Evolutionary conservation across 108 stramenopile genomes (phyloP).

Genomic region (Discostella pseudostelligera): DNA sequence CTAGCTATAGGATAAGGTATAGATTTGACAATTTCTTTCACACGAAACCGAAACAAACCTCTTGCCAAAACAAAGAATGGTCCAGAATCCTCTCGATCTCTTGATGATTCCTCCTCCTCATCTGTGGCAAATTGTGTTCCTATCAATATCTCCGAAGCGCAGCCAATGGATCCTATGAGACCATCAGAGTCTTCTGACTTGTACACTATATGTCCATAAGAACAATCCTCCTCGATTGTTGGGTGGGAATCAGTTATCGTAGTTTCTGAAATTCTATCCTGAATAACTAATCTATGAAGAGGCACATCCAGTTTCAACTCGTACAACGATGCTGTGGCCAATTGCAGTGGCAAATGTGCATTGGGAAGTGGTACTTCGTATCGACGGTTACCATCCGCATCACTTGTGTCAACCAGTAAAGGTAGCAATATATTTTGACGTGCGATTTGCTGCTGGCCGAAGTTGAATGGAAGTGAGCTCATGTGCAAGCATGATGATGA

Average conservation of each 20-base stretch:
- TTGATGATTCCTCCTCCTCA: slow-evolving; percentile 13
- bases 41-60: slow-evolving; percentile 72
- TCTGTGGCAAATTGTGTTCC: slow-evolving; percentile 28
- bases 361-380: slow-evolving; percentile 69
- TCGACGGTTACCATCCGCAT: slow-evolving; percentile 4
- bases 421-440: slow-evolving; percentile 42
- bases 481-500: slow-evolving; percentile 22
- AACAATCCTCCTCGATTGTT: slow-evolving; percentile 12
- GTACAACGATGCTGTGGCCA: slow-evolving; percentile 68
- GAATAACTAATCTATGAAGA: slow-evolving; percentile 65
- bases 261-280: slow-evolving; percentile 47
- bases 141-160: slow-evolving; percentile 67
- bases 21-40: slow-evolving; percentile 63
- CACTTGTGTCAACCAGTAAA: slow-evolving; percentile 34
- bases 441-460: slow-evolving; percentile 14
- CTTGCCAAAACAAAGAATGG: slow-evolving; percentile 52
- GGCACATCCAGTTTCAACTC: slow-evolving; percentile 60
- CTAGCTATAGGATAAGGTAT: slow-evolving; percentile 78
- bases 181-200: slow-evolving; percentile 23
- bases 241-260: neutral
- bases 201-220: slow-evolving; percentile 70
- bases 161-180: slow-evolving; percentile 78
- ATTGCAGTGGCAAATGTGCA: slow-evolving; percentile 66
- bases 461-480: slow-evolving; percentile 25
- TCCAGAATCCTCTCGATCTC: slow-evolving; percentile 25